phyloP scores from a whole-genome alignment of 805 yeast species.

The Debaryomyces hansenii region DNA sequence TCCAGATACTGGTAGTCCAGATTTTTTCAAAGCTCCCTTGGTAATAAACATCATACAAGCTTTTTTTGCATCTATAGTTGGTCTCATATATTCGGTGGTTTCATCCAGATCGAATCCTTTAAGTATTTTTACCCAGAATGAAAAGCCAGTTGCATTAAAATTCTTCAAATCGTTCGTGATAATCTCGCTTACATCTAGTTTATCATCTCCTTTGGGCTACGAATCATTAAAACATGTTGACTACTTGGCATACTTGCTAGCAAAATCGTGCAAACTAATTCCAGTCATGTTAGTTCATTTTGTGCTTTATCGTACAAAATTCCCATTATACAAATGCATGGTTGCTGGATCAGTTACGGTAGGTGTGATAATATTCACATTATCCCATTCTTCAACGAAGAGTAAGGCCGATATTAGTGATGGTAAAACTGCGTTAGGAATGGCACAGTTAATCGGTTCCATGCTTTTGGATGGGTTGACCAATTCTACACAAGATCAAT shows the following conservation, averaged over 20 bases:
- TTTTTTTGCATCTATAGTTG: constrained; percentile 66
- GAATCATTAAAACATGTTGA: constrained; percentile 79
- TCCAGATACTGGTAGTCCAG: constrained; percentile 31
- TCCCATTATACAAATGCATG: constrained; percentile 72
- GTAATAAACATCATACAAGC: constrained; percentile 79
- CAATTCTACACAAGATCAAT: constrained; percentile 88
- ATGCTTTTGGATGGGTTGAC: constrained; percentile 88
- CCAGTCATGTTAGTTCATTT: constrained; percentile 92
- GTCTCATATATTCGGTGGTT: constrained; percentile 53
- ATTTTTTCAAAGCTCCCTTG: constrained; percentile 71
- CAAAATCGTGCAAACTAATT: constrained; percentile 89
- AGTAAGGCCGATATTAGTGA: constrained; percentile 30
- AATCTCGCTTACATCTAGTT: constrained; percentile 71
- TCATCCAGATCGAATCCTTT: constrained; percentile 29
- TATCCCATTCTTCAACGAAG: constrained; percentile 40
- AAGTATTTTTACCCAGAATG: constrained; percentile 32
- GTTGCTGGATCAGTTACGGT: constrained; percentile 78
- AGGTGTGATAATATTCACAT: constrained; percentile 82
- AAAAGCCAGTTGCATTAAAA: constrained; percentile 10
- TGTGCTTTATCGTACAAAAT: constrained; percentile 63
- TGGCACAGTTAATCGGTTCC: constrained; percentile 56
- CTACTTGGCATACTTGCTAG: constrained; percentile 78
- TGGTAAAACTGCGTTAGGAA: constrained; percentile 54
- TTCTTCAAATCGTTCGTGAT: constrained; percentile 41
- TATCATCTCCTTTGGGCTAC: constrained; percentile 83